Percentiles rank a stretch among this genome's conserved stretches.
Conservation (phyloP, 108 stramenopile species). For the Nitzschia palea region DNA sequence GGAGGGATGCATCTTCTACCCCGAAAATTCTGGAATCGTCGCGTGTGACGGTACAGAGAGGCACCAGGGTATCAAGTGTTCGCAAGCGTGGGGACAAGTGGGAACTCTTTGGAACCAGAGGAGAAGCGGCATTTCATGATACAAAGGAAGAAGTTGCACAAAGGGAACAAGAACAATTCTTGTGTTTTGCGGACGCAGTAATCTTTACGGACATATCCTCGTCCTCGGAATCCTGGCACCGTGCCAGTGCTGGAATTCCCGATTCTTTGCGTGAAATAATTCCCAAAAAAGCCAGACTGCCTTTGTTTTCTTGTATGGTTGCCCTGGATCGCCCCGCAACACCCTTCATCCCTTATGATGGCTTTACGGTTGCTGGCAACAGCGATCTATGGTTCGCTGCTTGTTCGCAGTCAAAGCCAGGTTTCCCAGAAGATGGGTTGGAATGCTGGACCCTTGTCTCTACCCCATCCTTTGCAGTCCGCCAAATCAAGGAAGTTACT, state of each 20-base stretch:
- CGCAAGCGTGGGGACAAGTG: slow-evolving; percentile 28
- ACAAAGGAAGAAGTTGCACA: slow-evolving; percentile 37
- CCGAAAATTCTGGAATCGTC: slow-evolving; percentile 7
- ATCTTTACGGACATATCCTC: slow-evolving; percentile 60
- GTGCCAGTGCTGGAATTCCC: slow-evolving; percentile 65
- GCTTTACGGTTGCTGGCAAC: slow-evolving; percentile 13
- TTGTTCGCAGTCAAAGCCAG: slow-evolving; percentile 46
- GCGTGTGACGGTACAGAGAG: slow-evolving; percentile 1
- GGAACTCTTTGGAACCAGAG: slow-evolving; percentile 41
- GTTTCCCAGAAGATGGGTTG: slow-evolving; percentile 11
- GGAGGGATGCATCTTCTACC: slow-evolving; percentile 31
- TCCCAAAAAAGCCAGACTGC: slow-evolving; percentile 35
- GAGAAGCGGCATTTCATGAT: slow-evolving; percentile 62
- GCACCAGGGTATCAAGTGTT: slow-evolving; percentile 38
- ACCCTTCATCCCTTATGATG: slow-evolving; percentile 15
- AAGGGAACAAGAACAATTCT: background rate
- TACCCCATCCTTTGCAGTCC: slow-evolving; percentile 54
- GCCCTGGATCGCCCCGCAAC: slow-evolving; percentile 15
- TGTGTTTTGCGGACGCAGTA: slow-evolving; percentile 47
- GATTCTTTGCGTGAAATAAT: slow-evolving; percentile 32
- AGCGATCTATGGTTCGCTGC: slow-evolving; percentile 59
- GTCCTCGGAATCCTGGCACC: slow-evolving; percentile 57
- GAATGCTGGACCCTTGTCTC: slow-evolving; percentile 70
- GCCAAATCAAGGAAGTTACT: slow-evolving; percentile 48
- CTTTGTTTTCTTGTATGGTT: slow-evolving; percentile 63